Evolutionary conservation across 1,284 basidiomycete species (phyloP), one percentile per base, ranked within the genome.

Genomic region (Cutaneotrichosporon mucoides): DNA sequence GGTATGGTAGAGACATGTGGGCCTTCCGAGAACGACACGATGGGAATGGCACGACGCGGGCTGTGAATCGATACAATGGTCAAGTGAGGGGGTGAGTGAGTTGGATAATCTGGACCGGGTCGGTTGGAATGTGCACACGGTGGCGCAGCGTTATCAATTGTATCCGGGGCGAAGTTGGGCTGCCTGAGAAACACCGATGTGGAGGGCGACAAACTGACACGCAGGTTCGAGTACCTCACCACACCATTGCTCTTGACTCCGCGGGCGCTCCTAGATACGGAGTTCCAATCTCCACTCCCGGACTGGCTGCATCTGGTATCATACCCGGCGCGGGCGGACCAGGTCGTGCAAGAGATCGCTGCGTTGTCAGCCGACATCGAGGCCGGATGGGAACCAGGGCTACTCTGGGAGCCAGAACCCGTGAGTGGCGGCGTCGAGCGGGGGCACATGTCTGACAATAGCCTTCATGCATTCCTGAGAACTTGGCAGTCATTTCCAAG

Each of bases 391-490:
- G 34, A 53, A 5, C 70, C 73, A 0, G 57, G 55, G 3, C 51
- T 76, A 6, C 54, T 75, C 1, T 76, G 74, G 72, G 74, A 76
- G 44, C 72, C 73, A 16, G 68, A 75, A 36, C 69, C 69, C 6
- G 73, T 73, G 48, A 33, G 66, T 33, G 11, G 24, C 24, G 24
- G 24, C 24, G 24, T 24, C 24, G 24, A 3, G 24, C 24, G 24
- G 24, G 24, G 24, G 24, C 24, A 24, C 24, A 24, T 24, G 24
- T 24, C 43, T 54, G 48, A 41, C 16, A 41, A 11, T 24, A 68
- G 68, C 63, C 66, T 8, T 57, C 56, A 10, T 66, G 62, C 33
- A 13, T 60, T 1, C 68, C 68, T 4, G 65, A 66, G 43, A 58
- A 65, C 51, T 49, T 71, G 6, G 61, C 68, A 13, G 52, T 60